These are phyloP conservation scores for Fraxinus excelsior DNA, from an alignment of 257 asterid genomes.

Conservation along the genomic window DNA sequence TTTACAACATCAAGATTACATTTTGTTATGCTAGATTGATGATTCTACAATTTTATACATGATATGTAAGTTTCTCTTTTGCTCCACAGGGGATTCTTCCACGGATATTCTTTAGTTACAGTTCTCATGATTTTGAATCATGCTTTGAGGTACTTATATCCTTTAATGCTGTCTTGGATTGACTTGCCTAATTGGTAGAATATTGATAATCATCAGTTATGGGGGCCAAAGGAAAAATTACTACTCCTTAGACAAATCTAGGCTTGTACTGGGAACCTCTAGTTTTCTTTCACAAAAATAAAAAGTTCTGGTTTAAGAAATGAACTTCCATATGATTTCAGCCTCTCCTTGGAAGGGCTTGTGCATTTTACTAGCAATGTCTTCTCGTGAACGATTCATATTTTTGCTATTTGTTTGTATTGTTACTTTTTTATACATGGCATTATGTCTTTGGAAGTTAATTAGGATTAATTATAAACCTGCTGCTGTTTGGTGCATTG, in stretches of 20 bases:
- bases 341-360: background rate
- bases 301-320: background rate
- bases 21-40: background rate
- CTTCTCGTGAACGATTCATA: background rate
- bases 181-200: background rate
- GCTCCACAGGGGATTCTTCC: conserved; percentile 52
- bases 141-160: conserved; percentile 42
- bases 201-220: background rate
- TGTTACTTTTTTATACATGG: background rate
- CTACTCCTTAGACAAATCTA: background rate
- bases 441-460: background rate
- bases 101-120: conserved; percentile 53
- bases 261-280: background rate
- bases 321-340: background rate
- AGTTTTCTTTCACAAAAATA: background rate
- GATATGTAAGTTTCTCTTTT: background rate
- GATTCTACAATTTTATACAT: background rate
- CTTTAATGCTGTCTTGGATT: background rate
- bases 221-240: background rate
- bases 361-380: background rate
- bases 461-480: background rate
- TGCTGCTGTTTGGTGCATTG: background rate
- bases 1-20: background rate
- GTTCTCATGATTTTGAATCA: conserved; percentile 59
- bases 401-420: background rate